Evolutionary conservation across 768 basidiomycete genomes (phyloP).

Genomic region (Infundibulicybe gibba): DNA sequence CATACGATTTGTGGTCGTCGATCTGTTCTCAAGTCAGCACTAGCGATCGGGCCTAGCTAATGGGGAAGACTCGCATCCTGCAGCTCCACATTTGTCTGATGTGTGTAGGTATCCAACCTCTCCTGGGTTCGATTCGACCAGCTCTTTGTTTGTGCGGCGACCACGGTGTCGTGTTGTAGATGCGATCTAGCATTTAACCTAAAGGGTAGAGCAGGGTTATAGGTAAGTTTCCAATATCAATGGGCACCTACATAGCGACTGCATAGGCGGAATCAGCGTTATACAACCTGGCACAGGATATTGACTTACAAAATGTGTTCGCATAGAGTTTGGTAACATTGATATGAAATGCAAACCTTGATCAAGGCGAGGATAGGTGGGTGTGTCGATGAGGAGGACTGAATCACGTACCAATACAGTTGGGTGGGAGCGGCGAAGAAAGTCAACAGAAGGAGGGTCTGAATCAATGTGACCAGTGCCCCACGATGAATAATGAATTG

Average conservation of each 20-base stretch:
- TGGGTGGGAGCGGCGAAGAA: slow-evolving; percentile 33
- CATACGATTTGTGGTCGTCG: slow-evolving; percentile 1
- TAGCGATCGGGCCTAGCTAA: not conserved
- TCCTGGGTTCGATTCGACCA: not conserved
- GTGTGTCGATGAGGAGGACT: not conserved
- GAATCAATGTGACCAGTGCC: slow-evolving; percentile 38
- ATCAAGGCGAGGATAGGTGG: not conserved
- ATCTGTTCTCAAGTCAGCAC: not conserved
- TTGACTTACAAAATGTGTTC: slow-evolving; percentile 45
- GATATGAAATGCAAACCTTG: slow-evolving; percentile 44
- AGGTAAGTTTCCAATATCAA: no score
- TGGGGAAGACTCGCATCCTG: not conserved
- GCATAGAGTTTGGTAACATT: slow-evolving; percentile 47
- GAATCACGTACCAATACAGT: slow-evolving; percentile 31
- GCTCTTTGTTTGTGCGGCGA: slow-evolving; percentile 11
- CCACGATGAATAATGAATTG: slow-evolving; percentile 39
- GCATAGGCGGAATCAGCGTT: not conserved
- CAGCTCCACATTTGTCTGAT: not conserved
- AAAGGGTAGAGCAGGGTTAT: not conserved
- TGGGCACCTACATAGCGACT: slow-evolving; percentile 28
- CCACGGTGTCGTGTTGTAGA: slow-evolving; percentile 18
- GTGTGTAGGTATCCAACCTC: slow-evolving; percentile 1
- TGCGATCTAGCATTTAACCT: not conserved
- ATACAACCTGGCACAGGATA: slow-evolving; percentile 11
- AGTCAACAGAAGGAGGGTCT: slow-evolving; percentile 33